A percentile compares a stretch with the other conserved stretches of the same genome.
Conservation (phyloP, 192 early-diverging fungal species). For the Nowakowskiella sp. region DNA sequence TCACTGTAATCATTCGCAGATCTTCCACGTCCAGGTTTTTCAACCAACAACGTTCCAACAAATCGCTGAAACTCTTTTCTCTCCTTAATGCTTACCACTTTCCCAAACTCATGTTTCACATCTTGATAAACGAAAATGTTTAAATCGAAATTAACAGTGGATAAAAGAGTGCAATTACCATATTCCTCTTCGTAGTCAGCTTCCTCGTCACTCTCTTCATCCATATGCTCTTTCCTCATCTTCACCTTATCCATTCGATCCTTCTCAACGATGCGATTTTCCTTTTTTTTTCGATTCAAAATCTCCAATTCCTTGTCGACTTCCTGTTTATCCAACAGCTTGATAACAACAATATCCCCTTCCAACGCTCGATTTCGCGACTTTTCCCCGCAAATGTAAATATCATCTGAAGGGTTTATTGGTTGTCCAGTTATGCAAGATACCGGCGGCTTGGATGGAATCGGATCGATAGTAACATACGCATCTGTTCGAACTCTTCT, state of each 20-base stretch:
- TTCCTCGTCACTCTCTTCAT: slow-evolving; percentile 39
- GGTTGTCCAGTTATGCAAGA: neutral
- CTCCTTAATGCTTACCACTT: slow-evolving; percentile 38
- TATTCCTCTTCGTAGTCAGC: slow-evolving; percentile 47
- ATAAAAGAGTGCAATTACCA: slow-evolving; percentile 5
- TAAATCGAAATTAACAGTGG: slow-evolving; percentile 8
- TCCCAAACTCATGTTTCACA: slow-evolving; percentile 31
- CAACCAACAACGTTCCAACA: slow-evolving; percentile 37
- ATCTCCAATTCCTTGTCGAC: slow-evolving; percentile 43
- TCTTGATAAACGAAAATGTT: neutral
- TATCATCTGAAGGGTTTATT: slow-evolving; percentile 39
- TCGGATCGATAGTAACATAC: slow-evolving; percentile 60
- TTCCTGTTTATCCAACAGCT: slow-evolving; percentile 62
- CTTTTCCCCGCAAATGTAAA: slow-evolving; percentile 66
- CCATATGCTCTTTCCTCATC: slow-evolving; percentile 35
- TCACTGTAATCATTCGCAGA: slow-evolving; percentile 25
- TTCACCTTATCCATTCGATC: slow-evolving; percentile 23
- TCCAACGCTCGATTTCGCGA: slow-evolving; percentile 79
- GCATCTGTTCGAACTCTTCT: slow-evolving; percentile 76
- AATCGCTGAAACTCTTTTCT: slow-evolving; percentile 15
- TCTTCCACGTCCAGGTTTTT: slow-evolving; percentile 9
- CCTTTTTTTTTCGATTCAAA: slow-evolving; percentile 42
- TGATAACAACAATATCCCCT: slow-evolving; percentile 73
- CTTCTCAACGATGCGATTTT: slow-evolving; percentile 51
- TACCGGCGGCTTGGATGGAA: neutral